phyloP scores from a whole-genome alignment of 495 filamentous ascomycete genomes.

The Penicillium crystallinum region DNA sequence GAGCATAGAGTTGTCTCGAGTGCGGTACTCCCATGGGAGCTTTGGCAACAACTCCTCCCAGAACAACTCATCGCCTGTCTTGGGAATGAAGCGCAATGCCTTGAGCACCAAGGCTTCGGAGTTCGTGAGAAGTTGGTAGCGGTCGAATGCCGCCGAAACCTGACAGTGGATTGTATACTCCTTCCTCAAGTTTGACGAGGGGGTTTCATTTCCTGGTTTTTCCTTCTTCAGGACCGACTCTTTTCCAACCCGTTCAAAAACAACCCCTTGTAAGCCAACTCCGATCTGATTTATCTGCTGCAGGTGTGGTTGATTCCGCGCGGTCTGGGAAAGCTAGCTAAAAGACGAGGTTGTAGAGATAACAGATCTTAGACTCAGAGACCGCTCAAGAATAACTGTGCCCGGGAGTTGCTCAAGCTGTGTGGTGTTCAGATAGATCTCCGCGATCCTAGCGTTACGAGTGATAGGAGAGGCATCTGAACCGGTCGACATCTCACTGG shows the following conservation, averaged over 20 bases:
- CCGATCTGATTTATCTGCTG: slow-evolving; percentile 14
- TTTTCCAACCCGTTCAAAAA: slow-evolving; percentile 13
- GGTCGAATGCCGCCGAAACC: slow-evolving; percentile 3
- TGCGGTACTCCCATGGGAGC: not conserved
- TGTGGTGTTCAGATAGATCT: not conserved
- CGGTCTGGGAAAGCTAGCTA: not conserved
- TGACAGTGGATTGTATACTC: slow-evolving; percentile 7
- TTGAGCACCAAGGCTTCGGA: too few species aligned
- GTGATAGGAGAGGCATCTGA: not conserved
- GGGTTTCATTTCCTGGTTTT: slow-evolving; percentile 7
- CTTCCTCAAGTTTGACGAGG: not conserved
- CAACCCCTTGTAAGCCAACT: slow-evolving; percentile 5
- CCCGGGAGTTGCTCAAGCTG: not conserved
- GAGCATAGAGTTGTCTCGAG: not conserved
- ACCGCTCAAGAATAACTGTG: not conserved
- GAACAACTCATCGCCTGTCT: not conserved
- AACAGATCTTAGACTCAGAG: not conserved
- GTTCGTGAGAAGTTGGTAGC: not conserved
- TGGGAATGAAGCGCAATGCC: not conserved
- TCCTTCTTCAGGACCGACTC: slow-evolving; percentile 6
- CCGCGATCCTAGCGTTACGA: not conserved
- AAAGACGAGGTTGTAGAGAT: slow-evolving; percentile 9
- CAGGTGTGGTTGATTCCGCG: not conserved
- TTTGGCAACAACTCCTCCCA: slow-evolving; percentile 5
- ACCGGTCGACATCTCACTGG: not conserved